A percentile compares a stretch with the other conserved stretches of the same genome.
These are phyloP conservation scores for Suillus plorans DNA, from an alignment of 768 basidiomycete genomes.

Conservation along the genomic window DNA sequence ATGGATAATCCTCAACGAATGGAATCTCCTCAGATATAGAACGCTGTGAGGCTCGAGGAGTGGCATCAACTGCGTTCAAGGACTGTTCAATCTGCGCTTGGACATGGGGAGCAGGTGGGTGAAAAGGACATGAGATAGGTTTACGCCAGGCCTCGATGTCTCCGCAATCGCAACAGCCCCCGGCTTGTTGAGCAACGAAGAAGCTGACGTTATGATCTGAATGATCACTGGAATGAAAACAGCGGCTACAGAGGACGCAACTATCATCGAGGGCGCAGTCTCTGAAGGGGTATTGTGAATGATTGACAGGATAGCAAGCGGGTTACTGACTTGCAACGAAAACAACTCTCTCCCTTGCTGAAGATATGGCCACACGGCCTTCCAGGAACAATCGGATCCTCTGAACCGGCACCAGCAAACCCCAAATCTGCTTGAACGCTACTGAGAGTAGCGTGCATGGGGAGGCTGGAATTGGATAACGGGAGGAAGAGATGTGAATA, in stretches of 20 bases:
- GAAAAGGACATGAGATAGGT: constrained; percentile 67
- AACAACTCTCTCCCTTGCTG: constrained; percentile 89
- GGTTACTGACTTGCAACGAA: constrained; percentile 83
- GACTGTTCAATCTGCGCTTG: constrained; percentile 16
- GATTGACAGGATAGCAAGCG: constrained; percentile 4
- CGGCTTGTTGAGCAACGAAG: constrained; percentile 88
- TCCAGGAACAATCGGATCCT: constrained; percentile 62
- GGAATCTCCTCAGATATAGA: constrained; percentile 52
- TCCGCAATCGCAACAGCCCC: constrained; percentile 95
- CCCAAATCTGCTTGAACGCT: constrained; percentile 64
- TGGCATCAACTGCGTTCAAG: constrained; percentile 30
- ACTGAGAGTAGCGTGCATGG: constrained; percentile 62
- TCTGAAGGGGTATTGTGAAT: constrained; percentile 39
- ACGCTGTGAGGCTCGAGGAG: constrained; percentile 42
- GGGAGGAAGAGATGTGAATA: constrained; percentile 75
- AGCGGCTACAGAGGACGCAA: constrained; percentile 86
- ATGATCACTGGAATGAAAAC: constrained; percentile 90
- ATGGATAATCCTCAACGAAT: constrained; percentile 58
- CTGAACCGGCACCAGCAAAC: constrained; percentile 58
- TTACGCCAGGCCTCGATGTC: constrained; percentile 85
- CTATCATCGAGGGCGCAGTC: constrained; percentile 90
- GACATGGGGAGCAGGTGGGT: constrained; percentile 51
- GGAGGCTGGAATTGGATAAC: constrained; percentile 58
- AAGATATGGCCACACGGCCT: constrained; percentile 83
- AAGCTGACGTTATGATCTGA: constrained; percentile 88